A percentile compares a stretch with the other conserved stretches of the same genome.
phyloP scores from a whole-genome alignment of 805 yeast genomes.

The Wickerhamomyces tratensis region DNA sequence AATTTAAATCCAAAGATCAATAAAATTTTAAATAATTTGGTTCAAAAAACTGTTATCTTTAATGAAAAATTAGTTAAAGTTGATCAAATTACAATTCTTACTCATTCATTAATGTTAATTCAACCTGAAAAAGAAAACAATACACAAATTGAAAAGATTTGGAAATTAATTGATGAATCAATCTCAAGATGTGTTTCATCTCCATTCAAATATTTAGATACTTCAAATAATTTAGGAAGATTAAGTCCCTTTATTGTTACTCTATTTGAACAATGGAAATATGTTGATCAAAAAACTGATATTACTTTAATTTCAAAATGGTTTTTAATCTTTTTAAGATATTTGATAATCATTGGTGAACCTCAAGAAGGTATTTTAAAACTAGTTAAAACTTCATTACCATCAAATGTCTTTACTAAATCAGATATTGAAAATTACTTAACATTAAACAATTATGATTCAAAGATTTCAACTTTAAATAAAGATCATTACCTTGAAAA shows the following conservation, averaged over 20 bases:
- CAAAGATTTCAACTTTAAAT: conserved; percentile 3
- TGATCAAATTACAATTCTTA: conserved; percentile 46
- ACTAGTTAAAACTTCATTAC: conserved; percentile 1
- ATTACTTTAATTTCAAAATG: conserved; percentile 29
- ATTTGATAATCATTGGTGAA: conserved; percentile 51
- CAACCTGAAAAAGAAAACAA: conserved; percentile 3
- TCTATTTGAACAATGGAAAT: conserved; percentile 62
- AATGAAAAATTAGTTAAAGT: conserved; percentile 31
- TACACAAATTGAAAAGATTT: conserved; percentile 27
- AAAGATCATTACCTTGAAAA: conserved; percentile 8
- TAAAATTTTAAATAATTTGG: conserved; percentile 37
- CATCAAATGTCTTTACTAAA: conserved; percentile 6
- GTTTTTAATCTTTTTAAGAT: conserved; percentile 39
- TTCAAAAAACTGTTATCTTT: conserved; percentile 45
- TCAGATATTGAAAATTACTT: conserved; percentile 7
- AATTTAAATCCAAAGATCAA: conserved; percentile 32
- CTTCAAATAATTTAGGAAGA: conserved; percentile 22
- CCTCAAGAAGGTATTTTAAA: conserved; percentile 17
- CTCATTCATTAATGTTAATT: conserved; percentile 32
- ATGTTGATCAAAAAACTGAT: conserved; percentile 25
- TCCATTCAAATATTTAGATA: conserved; percentile 82
- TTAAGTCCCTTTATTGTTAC: conserved; percentile 51
- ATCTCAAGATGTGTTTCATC: conserved; percentile 58
- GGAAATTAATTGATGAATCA: conserved; percentile 67
- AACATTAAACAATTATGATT: conserved; percentile 13